Evolutionary conservation across 2,329 filamentous ascomycete species (phyloP).

Genomic region (Colletotrichum tamarilloi): DNA sequence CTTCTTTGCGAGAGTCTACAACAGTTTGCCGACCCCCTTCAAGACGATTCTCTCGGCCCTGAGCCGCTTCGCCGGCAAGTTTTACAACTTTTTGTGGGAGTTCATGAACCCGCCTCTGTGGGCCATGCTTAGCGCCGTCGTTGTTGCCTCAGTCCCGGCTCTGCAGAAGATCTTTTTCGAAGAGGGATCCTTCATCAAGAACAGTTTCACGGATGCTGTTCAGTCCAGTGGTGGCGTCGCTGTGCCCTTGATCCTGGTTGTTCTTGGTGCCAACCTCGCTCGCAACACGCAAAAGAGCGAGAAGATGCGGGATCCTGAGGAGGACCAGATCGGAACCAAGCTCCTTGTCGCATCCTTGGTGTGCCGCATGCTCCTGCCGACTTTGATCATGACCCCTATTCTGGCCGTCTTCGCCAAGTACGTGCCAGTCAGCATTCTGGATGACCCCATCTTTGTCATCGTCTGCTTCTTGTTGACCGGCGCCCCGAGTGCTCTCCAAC

Average conservation of each 20-base stretch:
- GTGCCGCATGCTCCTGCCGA: constrained; percentile 92
- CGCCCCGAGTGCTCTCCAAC: constrained; percentile 90
- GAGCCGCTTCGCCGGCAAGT: constrained; percentile 50
- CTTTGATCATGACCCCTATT: constrained; percentile 90
- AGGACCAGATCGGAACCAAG: constrained; percentile 75
- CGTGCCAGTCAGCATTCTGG: constrained; percentile 91
- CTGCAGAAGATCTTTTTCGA: constrained; percentile 90
- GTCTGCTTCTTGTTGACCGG: constrained; percentile 97
- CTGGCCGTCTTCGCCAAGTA: constrained; percentile 90
- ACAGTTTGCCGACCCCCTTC: constrained; percentile 54
- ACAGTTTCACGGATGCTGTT: constrained; percentile 91
- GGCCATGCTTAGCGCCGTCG: constrained; percentile 93
- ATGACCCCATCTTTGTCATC: constrained; percentile 97
- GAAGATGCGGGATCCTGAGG: constrained; percentile 74
- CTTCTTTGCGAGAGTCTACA: constrained; percentile 43
- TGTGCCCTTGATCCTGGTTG: constrained; percentile 93
- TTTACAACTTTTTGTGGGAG: constrained; percentile 79
- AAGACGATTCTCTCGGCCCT: constrained; percentile 48
- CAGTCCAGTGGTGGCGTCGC: constrained; percentile 89
- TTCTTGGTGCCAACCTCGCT: constrained; percentile 93
- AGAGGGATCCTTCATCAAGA: constrained; percentile 89
- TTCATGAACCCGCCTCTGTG: constrained; percentile 99
- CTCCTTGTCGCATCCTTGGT: constrained; percentile 88
- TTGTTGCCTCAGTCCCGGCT: constrained; percentile 87
- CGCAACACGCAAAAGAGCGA: constrained; percentile 84